Conservation (phyloP, 371 early-diverging fungal genomes). For the Mucor sp. region DNA sequence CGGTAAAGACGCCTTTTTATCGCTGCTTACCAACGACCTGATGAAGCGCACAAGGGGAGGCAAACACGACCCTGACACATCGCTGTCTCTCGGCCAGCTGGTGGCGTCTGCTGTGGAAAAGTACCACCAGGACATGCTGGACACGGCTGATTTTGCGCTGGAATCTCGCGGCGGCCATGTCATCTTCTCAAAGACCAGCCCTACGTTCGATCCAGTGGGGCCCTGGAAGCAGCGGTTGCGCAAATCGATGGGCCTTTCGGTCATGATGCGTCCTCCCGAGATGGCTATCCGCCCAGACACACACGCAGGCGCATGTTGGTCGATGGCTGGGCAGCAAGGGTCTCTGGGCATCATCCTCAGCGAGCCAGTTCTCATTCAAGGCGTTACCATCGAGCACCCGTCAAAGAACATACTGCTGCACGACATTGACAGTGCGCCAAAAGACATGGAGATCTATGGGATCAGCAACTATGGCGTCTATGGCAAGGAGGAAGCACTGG, state of each 20-base stretch:
- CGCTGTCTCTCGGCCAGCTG: slow-evolving; percentile 11
- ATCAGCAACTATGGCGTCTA: neutral
- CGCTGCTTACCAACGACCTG: slow-evolving; percentile 7
- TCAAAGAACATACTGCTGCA: neutral
- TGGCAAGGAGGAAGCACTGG: neutral
- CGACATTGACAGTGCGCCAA: slow-evolving; percentile 10
- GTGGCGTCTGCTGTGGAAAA: slow-evolving; percentile 42
- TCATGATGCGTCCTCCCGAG: neutral
- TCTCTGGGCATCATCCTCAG: slow-evolving; percentile 9
- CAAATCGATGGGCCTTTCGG: neutral
- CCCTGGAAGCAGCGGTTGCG: slow-evolving; percentile 7
- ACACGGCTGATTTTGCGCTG: slow-evolving; percentile 71
- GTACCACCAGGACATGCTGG: slow-evolving; percentile 58
- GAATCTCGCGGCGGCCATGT: slow-evolving; percentile 67
- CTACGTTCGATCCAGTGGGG: neutral
- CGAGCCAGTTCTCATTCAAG: slow-evolving; percentile 9
- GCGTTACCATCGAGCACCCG: slow-evolving; percentile 19
- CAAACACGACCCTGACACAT: neutral
- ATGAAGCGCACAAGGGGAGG: neutral
- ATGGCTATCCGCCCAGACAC: slow-evolving; percentile 3
- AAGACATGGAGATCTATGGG: slow-evolving; percentile 9
- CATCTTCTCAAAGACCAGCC: slow-evolving; percentile 55
- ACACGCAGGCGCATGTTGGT: slow-evolving; percentile 15
- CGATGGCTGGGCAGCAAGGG: slow-evolving; percentile 14
- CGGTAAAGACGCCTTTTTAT: slow-evolving; percentile 15